These are phyloP conservation scores for Microcera coccophila DNA, from an alignment of 2,329 filamentous ascomycete species.

Conservation along the genomic window DNA sequence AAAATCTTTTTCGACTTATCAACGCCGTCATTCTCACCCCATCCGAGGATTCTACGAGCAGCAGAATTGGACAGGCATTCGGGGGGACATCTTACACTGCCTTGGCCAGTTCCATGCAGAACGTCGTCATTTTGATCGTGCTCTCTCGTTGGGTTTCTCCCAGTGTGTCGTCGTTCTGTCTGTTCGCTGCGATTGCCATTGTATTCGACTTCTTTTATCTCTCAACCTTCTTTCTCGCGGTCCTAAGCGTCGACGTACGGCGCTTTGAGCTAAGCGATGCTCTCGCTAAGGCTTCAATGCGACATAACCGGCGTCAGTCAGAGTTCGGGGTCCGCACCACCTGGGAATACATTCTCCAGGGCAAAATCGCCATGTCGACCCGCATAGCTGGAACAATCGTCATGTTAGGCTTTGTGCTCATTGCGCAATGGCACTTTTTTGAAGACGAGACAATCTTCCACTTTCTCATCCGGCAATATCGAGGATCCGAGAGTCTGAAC, in stretches of 20 bases:
- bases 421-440: conserved; percentile 76
- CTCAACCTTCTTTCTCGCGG: conserved; percentile 74
- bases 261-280: conserved; percentile 73
- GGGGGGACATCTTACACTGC: conserved; percentile 69
- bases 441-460: conserved; percentile 49
- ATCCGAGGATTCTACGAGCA: conserved; percentile 62
- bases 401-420: conserved; percentile 67
- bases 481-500: conserved; percentile 10
- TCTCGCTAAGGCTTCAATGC: conserved; percentile 53
- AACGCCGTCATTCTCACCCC: conserved; percentile 72
- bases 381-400: conserved; percentile 71
- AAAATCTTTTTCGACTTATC: conserved; percentile 75
- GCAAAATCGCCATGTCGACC: conserved; percentile 65
- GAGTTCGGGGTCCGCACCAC: conserved; percentile 22
- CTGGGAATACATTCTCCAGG: conserved; percentile 62
- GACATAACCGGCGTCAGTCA: conserved; percentile 30
- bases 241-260: conserved; percentile 74
- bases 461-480: conserved; percentile 25
- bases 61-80: conserved; percentile 68
- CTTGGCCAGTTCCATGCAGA: conserved; percentile 64
- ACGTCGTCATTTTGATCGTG: conserved; percentile 61
- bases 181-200: conserved; percentile 70
- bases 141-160: conserved; percentile 66
- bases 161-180: conserved; percentile 70
- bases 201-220: conserved; percentile 75